Evolutionary conservation across 139 green algal species (phyloP), one percentile per base, ranked within the genome.

Genomic region (Tetradesmus obliquus): DNA sequence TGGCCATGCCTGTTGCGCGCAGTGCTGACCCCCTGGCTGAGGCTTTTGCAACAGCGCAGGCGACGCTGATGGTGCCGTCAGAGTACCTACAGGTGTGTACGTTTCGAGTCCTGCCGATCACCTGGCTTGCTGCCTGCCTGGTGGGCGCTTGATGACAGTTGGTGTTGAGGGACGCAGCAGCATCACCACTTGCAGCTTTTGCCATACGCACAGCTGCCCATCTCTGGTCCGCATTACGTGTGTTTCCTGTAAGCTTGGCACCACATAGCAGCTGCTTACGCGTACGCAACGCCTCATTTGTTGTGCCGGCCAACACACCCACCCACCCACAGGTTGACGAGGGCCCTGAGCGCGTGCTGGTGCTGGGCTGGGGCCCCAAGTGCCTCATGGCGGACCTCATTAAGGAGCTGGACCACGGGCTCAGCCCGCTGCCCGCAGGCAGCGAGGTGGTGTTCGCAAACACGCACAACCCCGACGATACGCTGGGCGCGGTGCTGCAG

Each of bases 391-490:
- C 82, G 22, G 86, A 91, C 32, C 74, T 97, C 57, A 79, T 97
- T 15, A 84, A 84, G 12, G 95, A 97, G 91, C 93, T 97, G 85
- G 96, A 97, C 88, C 93, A 94, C 32, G 94, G 94, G 3, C 13
- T 89, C 12, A 74, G 89, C 54, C 92, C 92, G 8, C 91, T 97
- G 66, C 93, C 96, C 4, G 12, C 3, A 10, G 93, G 92, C 82
- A 93, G 84, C 51, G 76, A 93, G 45, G 91, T 97, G 66, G 93
- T 91, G 15, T 93, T 97, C 57, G 84, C 96, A 15, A 97, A 97
- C 83, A 88, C 60, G 0, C 92, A 96, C 79, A 22, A 60, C 20
- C 85, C 80, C 5, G 74, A 90, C 12, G 58, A 90, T 2, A 91
- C 60, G 2, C n/a, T 96, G 79, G 32, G n/a, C 24, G 89, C 94